Evolutionary conservation across 1,284 basidiomycete genomes (phyloP).

Genomic region (Xanthoconium separans): DNA sequence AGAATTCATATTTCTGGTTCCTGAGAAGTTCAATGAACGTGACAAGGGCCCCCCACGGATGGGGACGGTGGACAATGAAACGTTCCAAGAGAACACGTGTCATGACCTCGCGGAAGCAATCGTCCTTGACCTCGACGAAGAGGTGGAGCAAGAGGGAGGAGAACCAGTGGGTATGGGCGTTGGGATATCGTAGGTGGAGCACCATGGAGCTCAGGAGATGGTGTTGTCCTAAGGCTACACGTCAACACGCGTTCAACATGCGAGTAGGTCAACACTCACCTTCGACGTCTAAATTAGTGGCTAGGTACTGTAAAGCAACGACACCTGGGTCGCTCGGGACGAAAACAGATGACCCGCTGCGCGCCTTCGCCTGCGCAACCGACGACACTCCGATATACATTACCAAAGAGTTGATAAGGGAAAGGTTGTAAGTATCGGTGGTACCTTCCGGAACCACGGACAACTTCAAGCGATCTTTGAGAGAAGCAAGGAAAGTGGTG

Average conservation of each 20-base stretch:
- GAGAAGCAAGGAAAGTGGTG: slow-evolving; percentile 69
- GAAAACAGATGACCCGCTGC: slow-evolving; percentile 79
- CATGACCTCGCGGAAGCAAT: slow-evolving; percentile 86
- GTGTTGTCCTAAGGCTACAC: slow-evolving; percentile 72
- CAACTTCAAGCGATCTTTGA: slow-evolving; percentile 76
- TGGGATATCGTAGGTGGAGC: slow-evolving; percentile 93
- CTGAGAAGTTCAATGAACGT: slow-evolving; percentile 91
- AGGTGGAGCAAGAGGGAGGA: slow-evolving; percentile 85
- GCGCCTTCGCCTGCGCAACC: slow-evolving; percentile 80
- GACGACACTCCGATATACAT: slow-evolving; percentile 93
- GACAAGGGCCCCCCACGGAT: slow-evolving; percentile 95
- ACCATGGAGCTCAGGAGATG: slow-evolving; percentile 89
- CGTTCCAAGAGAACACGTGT: slow-evolving; percentile 91
- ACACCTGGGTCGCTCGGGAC: slow-evolving; percentile 80
- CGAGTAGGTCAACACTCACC: slow-evolving; percentile 48
- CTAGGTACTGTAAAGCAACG: slow-evolving; percentile 78
- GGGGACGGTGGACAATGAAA: slow-evolving; percentile 90
- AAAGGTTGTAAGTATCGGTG: slow-evolving; percentile 79
- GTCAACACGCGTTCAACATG: slow-evolving; percentile 2
- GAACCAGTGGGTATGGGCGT: slow-evolving; percentile 98
- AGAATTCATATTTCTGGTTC: slow-evolving; percentile 84
- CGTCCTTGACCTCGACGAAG: slow-evolving; percentile 75
- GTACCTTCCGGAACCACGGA: slow-evolving; percentile 49
- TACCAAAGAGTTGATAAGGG: slow-evolving; percentile 89
- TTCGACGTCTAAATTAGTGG: slow-evolving; percentile 85